Base-by-base conservation (phyloP, 805 yeast species). In the Sugiyamaella floridensis region DNA sequence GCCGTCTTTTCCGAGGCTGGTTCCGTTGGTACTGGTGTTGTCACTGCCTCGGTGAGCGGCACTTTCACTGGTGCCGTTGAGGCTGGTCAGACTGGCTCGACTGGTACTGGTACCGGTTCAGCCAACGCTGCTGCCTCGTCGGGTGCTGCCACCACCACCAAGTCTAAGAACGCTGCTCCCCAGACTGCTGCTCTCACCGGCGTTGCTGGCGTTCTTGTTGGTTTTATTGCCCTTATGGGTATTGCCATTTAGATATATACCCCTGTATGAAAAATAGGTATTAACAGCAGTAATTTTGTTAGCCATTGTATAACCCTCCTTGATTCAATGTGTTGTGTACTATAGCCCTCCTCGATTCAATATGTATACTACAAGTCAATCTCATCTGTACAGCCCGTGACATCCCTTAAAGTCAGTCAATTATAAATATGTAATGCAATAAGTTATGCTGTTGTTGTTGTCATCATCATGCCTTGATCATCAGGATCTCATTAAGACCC, bases 401-500 rank as follows among this genome's bases (percentile, higher is more conserved):
- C 6, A 4, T 4, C 26, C 26, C 3, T 22, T 6, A 22, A 22
- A 22, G 26, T 22, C 26, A 22, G 26, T 22, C 37, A 14, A 11
- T 14, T 32, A 32, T 32, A 32, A 32, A 32, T 32, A 32, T 32
- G 9, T 22, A 22, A 22, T 32, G 37, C 37, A 41, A 41, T 5
- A 41, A 37, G 41, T 37, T 37, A 37, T 37, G 15, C 15, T 41
- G 22, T n/a, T 6, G 19, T 18, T 37, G 15, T 5, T 41, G 22
- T n/a, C 12, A 9, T 18, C 15, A 41, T 41, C 22, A 45, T 45
- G 48, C 49, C 20, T 46, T 74, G 46, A 89, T 80, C 97, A 92
- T 92, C 65, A 92, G 87, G 53, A 92, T 92, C 69, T 92, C 98
- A 60, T 87, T 89, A 56, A 92, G 76, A 12, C 96, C 89, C 67